Evolutionary conservation across 371 early-diverging fungal species (phyloP).

Genomic region (Syncephalastrum racemosum): DNA sequence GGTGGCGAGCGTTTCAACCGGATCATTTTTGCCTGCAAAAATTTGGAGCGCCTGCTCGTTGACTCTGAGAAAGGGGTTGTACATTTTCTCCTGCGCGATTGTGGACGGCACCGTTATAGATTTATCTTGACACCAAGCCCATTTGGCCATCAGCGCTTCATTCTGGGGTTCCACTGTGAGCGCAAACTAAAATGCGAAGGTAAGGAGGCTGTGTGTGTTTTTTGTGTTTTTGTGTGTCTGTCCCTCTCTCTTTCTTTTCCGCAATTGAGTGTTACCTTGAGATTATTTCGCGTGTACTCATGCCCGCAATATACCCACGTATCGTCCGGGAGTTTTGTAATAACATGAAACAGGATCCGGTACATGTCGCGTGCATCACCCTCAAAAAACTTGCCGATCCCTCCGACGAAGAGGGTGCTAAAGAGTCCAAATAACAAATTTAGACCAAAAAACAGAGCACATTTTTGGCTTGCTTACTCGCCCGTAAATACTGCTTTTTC

Average conservation of each 20-base stretch:
- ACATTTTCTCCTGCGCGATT: slow-evolving; percentile 80
- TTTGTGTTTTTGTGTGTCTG: too few relatives aligned
- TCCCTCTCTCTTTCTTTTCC: too few relatives aligned
- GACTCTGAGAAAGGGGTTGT: slow-evolving; percentile 90
- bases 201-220: background rate
- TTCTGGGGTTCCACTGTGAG: slow-evolving; percentile 50
- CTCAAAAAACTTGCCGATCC: slow-evolving; percentile 94
- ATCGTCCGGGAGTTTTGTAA: slow-evolving; percentile 78
- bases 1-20: slow-evolving; percentile 75
- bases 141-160: slow-evolving; percentile 52
- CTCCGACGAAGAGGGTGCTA: slow-evolving; percentile 50
- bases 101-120: slow-evolving; percentile 80
- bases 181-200: slow-evolving; percentile 34
- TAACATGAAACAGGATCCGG: slow-evolving; percentile 67
- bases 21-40: slow-evolving; percentile 62
- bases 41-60: slow-evolving; percentile 67
- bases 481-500: slow-evolving; percentile 50
- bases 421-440: background rate
- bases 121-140: slow-evolving; percentile 55
- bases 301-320: slow-evolving; percentile 94
- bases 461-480: slow-evolving; percentile 29
- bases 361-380: slow-evolving; percentile 89
- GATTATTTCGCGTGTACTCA: slow-evolving; percentile 55
- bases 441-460: background rate
- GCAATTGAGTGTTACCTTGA: slow-evolving; percentile 26